These are phyloP conservation scores for Pseudonitzschia delicatissima DNA, from an alignment of 108 stramenopile genomes.

Conservation along the genomic window DNA sequence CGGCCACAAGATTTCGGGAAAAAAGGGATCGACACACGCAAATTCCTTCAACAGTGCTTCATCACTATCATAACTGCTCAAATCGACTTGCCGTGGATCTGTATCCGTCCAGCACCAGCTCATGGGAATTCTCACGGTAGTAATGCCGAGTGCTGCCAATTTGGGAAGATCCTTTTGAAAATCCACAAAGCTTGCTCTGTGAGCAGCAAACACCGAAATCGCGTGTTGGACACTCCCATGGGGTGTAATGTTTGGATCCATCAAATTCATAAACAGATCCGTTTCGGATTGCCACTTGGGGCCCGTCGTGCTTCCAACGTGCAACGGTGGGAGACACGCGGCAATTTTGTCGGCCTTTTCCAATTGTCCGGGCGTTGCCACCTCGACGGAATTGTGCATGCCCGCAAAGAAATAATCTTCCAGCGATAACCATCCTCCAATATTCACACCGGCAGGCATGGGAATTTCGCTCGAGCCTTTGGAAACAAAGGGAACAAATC, in stretches of 20 bases:
- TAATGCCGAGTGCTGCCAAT: constrained; percentile 51
- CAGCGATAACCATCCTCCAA: constrained; percentile 73
- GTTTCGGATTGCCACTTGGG: constrained; percentile 72
- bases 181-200: constrained; percentile 57
- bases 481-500: background rate
- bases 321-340: constrained; percentile 64
- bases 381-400: constrained; percentile 56
- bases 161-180: constrained; percentile 48
- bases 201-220: constrained; percentile 53
- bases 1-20: constrained; percentile 54
- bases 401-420: constrained; percentile 83
- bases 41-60: constrained; percentile 41
- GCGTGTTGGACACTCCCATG: constrained; percentile 36
- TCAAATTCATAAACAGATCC: constrained; percentile 55
- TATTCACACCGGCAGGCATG: constrained; percentile 48
- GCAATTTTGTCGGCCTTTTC: constrained; percentile 40
- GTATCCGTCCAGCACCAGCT: constrained; percentile 73
- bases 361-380: constrained; percentile 42
- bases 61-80: constrained; percentile 10
- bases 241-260: background rate
- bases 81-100: constrained; percentile 44
- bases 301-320: constrained; percentile 45
- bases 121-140: constrained; percentile 58
- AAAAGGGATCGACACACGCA: constrained; percentile 72
- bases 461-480: background rate